phyloP scores from a whole-genome alignment of 495 filamentous ascomycete species.

The Parmelia sp. region DNA sequence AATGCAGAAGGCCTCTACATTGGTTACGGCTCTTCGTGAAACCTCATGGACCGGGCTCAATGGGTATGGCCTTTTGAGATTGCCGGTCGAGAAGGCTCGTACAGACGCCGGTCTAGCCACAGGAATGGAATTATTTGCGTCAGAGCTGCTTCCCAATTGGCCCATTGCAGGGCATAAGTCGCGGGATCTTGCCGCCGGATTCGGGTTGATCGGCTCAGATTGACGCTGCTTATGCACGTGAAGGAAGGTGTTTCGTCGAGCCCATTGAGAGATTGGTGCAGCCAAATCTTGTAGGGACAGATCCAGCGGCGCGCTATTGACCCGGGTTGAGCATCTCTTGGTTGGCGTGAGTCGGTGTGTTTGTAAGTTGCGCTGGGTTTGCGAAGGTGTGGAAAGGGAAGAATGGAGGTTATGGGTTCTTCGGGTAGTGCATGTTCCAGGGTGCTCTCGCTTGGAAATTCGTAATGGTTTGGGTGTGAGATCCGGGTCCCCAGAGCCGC shows the following conservation, averaged over 20 bases:
- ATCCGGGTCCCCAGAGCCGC: conserved; percentile 16
- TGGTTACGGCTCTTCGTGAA: conserved; percentile 8
- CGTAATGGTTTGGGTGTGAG: conserved; percentile 19
- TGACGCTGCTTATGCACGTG: conserved; percentile 12
- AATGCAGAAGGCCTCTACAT: neutral
- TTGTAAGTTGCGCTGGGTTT: neutral
- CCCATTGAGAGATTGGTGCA: conserved; percentile 3
- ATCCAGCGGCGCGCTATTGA: neutral
- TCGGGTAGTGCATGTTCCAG: conserved; percentile 8
- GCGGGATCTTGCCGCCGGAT: conserved; percentile 10
- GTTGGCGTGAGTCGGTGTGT: conserved; percentile 1
- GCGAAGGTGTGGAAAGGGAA: neutral
- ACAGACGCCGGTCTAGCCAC: neutral
- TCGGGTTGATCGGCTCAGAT: conserved; percentile 4
- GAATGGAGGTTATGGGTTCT: neutral
- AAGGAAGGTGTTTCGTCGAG: neutral
- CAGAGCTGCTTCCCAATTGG: conserved; percentile 1
- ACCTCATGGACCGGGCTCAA: conserved; percentile 8
- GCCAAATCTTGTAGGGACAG: conserved; percentile 3
- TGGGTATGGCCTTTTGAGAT: neutral
- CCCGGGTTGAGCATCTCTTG: neutral
- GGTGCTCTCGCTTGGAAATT: conserved; percentile 16
- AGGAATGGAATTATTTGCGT: neutral
- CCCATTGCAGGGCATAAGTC: neutral
- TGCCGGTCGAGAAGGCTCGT: conserved; percentile 11